These are phyloP conservation scores for Myriosclerotinia scirpicola DNA, from an alignment of 2,329 filamentous ascomycete genomes.

Conservation along the genomic window DNA sequence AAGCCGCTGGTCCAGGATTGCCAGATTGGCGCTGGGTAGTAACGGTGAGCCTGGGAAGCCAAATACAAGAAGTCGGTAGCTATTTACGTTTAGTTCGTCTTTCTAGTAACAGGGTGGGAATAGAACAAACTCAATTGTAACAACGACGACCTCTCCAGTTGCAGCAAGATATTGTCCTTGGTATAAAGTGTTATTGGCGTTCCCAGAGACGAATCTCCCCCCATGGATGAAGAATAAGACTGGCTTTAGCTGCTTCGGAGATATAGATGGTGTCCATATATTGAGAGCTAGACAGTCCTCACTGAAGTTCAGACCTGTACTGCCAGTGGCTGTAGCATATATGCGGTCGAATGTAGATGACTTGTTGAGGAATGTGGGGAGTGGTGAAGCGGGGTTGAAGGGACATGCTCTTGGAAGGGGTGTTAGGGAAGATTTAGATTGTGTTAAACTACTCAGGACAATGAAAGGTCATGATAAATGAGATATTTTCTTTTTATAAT, in stretches of 20 bases:
- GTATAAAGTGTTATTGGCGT: constrained; percentile 39
- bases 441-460: neutral
- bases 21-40: neutral
- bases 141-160: constrained; percentile 4
- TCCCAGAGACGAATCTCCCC: constrained; percentile 45
- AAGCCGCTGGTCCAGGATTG: constrained; percentile 15
- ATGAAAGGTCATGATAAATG: neutral
- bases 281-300: constrained; percentile 46
- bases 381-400: constrained; percentile 4
- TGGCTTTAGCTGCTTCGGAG: constrained; percentile 41
- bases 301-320: constrained; percentile 11
- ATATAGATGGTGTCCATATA: constrained; percentile 42
- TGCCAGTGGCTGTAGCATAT: constrained; percentile 1
- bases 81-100: neutral
- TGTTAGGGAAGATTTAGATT: neutral
- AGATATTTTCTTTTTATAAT: too few relatives aligned
- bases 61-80: constrained; percentile 17
- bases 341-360: constrained; percentile 4
- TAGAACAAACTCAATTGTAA: constrained; percentile 10
- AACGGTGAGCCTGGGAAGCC: constrained; percentile 44
- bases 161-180: constrained; percentile 16
- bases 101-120: too few relatives aligned
- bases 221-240: constrained; percentile 49
- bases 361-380: neutral
- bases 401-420: neutral